Base-by-base conservation (phyloP, 2,329 filamentous ascomycete genomes). In the Calycina herbarum region DNA sequence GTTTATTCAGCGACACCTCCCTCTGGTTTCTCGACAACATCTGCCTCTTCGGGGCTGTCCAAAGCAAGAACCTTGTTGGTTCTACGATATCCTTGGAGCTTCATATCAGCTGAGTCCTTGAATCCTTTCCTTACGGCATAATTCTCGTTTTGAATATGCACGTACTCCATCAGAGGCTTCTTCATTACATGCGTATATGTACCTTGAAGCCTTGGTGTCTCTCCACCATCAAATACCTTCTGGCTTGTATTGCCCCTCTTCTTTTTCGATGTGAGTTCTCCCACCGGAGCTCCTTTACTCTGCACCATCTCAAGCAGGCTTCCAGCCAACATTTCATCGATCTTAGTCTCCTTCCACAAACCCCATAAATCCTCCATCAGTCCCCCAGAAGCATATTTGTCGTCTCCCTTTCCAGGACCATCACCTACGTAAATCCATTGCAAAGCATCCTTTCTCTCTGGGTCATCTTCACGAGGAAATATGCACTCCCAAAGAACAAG, bases 401-500 rank as follows among this genome's bases (percentile, higher is more conserved):
- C 79, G 66, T 84, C 81, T 10, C 80, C 81, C 31, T 80, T 83
- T 42, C 81, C 76, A 24, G 80, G 80, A 48, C 88, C 85, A 68
- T 94, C 91, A 56, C 91, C 91, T 1, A 91, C 83, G 77, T 93
- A 91, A 0, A 93, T 77, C 94, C 95, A 99, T 20, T 88, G 76
- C 64, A 97, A 76, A 0, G 84, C 82, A 76, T 95, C 89, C 51
- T 82, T 79, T 31, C 82, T 72, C 61, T 76, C 70, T 13, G 72
- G 70, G 54, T 77, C 74, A 33, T 79, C 77, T 66, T 82, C 74
- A 57, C 79, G 79, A 0, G 92, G 92, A 77, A 97, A 99, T 40
- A 96, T 83, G 78, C 94, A 98, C 79, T 98, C 93, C 94, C 94
- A 98, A 5, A 99, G 85, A 17, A 98, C 95, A 8, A 99, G 85